Evolutionary conservation across 305 asterid genomes (phyloP), one percentile per base, ranked within the genome.

Genomic region (Lippia alba): DNA sequence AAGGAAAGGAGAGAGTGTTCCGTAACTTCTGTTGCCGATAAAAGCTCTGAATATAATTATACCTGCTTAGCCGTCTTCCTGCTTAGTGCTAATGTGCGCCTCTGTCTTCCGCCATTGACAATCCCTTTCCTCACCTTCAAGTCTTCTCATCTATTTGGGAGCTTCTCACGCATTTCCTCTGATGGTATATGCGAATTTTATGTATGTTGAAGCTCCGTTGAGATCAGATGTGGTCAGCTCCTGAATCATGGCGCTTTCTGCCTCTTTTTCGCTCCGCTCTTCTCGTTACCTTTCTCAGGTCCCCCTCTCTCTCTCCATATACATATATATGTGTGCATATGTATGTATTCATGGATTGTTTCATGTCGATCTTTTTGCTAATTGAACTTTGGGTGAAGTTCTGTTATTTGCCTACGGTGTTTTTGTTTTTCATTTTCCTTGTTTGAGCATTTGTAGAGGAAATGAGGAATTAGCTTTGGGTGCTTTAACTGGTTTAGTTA

Each of bases 221-320:
- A 57, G 72, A 16, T 66, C 79, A 53, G 64, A 69, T 74, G 77
- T 70, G 61, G 49, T 39, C 70, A 20, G 34, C 73, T 10, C 40
- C 40, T 80, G 86, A 84, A 70, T 55, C 69, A 84, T 83, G 86
- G 74, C 86, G 74, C 67, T 74, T 39, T 83, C 86, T 2, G 70
- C 79, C 74, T 74, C 87, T 69, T 57, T 76, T 50, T 55, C 78
- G 30, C 68, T 79, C 63, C 16, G 78, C 24, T 69, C 84, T 41
- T 64, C 76, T 71, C 76, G 55, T 56, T 81, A 68, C 10, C 76
- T 24, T 12, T 85, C 85, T 65, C 84, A 67, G 87, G 89, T 82
- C 32, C 55, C 53, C 70, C 40, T 19, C 59, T 60, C 58, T 33
- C 39, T 69, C 67, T 67, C 20, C 20, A 12, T 56, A 14, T 61